phyloP scores from a whole-genome alignment of 371 early-diverging fungal genomes.

The Capniomyces stellatus region DNA sequence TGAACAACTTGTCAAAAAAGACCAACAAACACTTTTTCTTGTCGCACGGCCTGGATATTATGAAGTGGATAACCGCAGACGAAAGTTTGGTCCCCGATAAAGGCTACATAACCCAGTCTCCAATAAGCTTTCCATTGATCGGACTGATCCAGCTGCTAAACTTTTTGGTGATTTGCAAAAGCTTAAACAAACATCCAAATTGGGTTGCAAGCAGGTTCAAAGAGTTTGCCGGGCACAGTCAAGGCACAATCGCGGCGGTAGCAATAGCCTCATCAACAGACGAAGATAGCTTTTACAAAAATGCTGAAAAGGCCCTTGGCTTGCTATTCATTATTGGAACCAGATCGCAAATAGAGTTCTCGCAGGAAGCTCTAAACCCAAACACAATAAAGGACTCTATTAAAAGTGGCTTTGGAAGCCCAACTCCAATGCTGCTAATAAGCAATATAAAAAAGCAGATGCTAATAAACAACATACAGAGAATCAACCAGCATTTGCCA shows the following conservation, averaged over 20 bases:
- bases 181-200: slow-evolving; percentile 23
- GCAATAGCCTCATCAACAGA: slow-evolving; percentile 62
- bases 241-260: slow-evolving; percentile 75
- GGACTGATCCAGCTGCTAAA: slow-evolving; percentile 44
- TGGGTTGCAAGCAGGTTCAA: slow-evolving; percentile 20
- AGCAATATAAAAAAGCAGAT: slow-evolving; percentile 43
- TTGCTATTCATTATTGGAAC: slow-evolving; percentile 76
- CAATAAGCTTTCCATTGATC: slow-evolving; percentile 67
- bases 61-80: slow-evolving; percentile 58
- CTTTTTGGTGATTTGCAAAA: slow-evolving; percentile 32
- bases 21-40: slow-evolving; percentile 6
- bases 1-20: slow-evolving; percentile 19
- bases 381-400: slow-evolving; percentile 49
- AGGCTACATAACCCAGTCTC: slow-evolving; percentile 52
- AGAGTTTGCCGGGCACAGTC: slow-evolving; percentile 72
- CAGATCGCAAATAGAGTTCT: slow-evolving; percentile 61
- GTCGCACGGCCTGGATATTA: slow-evolving; percentile 54
- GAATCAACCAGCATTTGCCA: slow-evolving; percentile 51
- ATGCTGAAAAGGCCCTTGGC: slow-evolving; percentile 65
- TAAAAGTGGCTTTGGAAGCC: slow-evolving; percentile 60
- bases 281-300: slow-evolving; percentile 49
- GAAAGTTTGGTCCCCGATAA: slow-evolving; percentile 53
- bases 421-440: slow-evolving; percentile 72
- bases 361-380: slow-evolving; percentile 58
- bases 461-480: slow-evolving; percentile 48